These are phyloP conservation scores for Lecanicillium sp. DNA, from an alignment of 2,329 filamentous ascomycete genomes.

Conservation along the genomic window DNA sequence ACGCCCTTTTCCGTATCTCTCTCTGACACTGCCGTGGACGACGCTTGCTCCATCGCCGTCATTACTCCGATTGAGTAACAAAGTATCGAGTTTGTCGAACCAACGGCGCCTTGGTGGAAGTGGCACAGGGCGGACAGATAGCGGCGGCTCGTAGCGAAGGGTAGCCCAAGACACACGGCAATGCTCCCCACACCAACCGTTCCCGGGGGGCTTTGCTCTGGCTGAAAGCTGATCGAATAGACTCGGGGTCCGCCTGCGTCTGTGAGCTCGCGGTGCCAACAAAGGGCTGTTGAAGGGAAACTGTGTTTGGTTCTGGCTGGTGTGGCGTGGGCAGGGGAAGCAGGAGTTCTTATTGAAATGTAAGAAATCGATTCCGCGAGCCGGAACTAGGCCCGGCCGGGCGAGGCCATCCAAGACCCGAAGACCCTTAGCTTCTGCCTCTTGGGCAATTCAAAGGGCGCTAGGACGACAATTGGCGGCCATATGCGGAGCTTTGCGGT, in stretches of 20 bases:
- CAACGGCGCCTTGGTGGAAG: too few relatives aligned
- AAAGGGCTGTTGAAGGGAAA: background rate
- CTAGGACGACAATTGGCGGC: background rate
- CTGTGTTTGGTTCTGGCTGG: background rate
- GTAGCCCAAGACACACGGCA: too few relatives aligned
- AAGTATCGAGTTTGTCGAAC: too few relatives aligned
- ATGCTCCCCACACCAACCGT: too few relatives aligned
- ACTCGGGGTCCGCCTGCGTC: too few relatives aligned
- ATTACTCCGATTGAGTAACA: too few relatives aligned
- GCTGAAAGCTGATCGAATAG: too few relatives aligned
- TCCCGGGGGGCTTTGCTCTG: too few relatives aligned
- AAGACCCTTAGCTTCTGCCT: background rate
- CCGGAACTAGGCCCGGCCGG: too few relatives aligned
- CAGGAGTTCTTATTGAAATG: background rate
- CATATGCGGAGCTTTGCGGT: slow-evolving; percentile 5
- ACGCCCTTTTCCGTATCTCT: background rate
- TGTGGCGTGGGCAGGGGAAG: background rate
- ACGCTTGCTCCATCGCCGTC: background rate
- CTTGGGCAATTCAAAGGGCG: background rate
- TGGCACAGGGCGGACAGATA: too few relatives aligned
- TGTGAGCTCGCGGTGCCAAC: background rate
- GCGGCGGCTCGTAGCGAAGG: too few relatives aligned
- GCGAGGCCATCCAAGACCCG: too few relatives aligned
- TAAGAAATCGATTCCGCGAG: background rate
- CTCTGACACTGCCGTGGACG: background rate